A percentile compares a stretch with the other conserved stretches of the same genome.
Evolutionary conservation across 1,284 basidiomycete genomes (phyloP).

Genomic region (Ceratobasidium sp.): DNA sequence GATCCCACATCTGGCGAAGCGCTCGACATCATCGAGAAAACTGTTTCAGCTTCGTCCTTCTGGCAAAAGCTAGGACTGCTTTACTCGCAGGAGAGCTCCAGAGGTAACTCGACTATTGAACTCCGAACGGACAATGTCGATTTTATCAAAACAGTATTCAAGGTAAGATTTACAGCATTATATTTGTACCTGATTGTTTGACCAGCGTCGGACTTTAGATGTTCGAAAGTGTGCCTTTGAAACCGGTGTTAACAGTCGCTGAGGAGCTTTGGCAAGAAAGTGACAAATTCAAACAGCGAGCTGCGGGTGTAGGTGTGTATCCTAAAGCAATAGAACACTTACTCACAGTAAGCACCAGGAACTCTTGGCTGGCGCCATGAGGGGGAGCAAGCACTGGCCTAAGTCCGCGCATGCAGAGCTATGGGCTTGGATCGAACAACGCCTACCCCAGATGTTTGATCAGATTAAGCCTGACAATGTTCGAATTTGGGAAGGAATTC

Average conservation of each 20-base stretch:
- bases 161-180: conserved; percentile 48
- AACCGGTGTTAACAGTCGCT: conserved; percentile 64
- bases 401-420: conserved; percentile 67
- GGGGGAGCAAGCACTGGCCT: conserved; percentile 93
- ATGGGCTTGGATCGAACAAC: conserved; percentile 84
- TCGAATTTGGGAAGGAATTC: conserved; percentile 74
- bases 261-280: conserved; percentile 72
- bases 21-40: conserved; percentile 15
- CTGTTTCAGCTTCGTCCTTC: neutral
- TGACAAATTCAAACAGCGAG: conserved; percentile 93
- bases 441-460: conserved; percentile 75
- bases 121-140: conserved; percentile 71
- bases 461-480: conserved; percentile 88
- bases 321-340: conserved; percentile 60
- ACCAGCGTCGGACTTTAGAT: conserved; percentile 65
- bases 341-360: conserved; percentile 1
- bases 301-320: conserved; percentile 83
- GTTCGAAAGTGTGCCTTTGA: conserved; percentile 67
- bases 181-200: conserved; percentile 28
- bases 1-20: conserved; percentile 65
- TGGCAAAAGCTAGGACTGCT: conserved; percentile 61
- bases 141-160: conserved; percentile 77
- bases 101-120: conserved; percentile 58
- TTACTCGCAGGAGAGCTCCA: conserved; percentile 77
- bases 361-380: conserved; percentile 40